Evolutionary conservation across 148 eudicot species (phyloP).

Genomic region (Talinum fruticosum): DNA sequence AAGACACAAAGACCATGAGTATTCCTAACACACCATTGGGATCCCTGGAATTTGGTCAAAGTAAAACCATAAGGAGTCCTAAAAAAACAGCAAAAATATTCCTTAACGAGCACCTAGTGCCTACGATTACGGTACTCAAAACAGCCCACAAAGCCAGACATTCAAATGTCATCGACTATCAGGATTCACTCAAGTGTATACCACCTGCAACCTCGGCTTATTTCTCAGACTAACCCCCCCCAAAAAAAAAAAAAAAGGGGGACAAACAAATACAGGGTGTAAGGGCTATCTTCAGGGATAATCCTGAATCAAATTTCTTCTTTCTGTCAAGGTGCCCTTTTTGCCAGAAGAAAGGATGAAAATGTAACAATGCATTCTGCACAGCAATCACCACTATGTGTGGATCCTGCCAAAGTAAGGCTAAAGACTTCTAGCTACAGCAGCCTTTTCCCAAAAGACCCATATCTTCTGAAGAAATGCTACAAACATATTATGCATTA

Average conservation of each 20-base stretch:
- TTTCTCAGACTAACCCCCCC: no score
- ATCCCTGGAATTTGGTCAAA: not conserved
- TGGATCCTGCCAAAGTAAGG: not conserved
- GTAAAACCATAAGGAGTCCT: not conserved
- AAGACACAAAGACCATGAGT: not conserved
- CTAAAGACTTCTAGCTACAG: not conserved
- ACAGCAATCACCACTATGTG: not conserved
- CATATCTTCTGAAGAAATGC: not conserved
- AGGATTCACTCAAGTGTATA: not conserved
- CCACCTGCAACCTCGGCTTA: not conserved
- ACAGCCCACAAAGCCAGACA: not conserved
- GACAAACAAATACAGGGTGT: not conserved
- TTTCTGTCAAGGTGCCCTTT: not conserved
- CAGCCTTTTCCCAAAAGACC: not conserved
- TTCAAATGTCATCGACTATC: not conserved
- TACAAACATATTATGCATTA: conserved; percentile 3
- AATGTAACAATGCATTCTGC: not conserved
- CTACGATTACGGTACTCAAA: not conserved
- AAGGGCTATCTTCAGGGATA: not conserved
- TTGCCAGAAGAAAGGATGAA: not conserved
- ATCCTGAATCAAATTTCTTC: not conserved
- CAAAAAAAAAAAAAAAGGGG: no score
- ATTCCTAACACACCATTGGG: not conserved
- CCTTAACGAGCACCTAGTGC: no score
- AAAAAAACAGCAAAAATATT: not conserved